A percentile compares a stretch with the other conserved stretches of the same genome.
These are phyloP conservation scores for Tricholoma hemisulphureum DNA, from an alignment of 768 basidiomycete genomes.

Conservation along the genomic window DNA sequence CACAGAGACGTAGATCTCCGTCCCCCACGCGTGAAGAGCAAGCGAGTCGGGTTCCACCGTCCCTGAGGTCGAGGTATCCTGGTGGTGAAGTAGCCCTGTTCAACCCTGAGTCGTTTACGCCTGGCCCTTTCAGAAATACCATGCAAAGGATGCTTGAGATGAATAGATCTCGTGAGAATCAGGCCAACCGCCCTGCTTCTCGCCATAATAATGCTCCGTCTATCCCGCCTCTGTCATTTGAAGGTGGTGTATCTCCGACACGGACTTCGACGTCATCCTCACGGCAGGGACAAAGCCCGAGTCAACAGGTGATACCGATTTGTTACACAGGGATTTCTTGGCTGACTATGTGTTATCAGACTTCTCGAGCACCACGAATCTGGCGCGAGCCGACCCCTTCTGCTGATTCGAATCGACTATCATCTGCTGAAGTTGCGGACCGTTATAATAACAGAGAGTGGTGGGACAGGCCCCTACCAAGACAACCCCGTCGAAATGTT, in stretches of 20 bases:
- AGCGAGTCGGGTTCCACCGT: neutral
- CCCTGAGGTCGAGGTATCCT: constrained; percentile 6
- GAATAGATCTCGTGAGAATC: constrained; percentile 14
- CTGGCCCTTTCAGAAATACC: constrained; percentile 50
- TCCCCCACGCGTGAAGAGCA: constrained; percentile 4
- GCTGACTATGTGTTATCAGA: neutral
- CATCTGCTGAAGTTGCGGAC: constrained; percentile 10
- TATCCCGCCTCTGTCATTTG: constrained; percentile 41
- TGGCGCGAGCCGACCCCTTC: constrained; percentile 1
- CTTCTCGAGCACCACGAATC: neutral
- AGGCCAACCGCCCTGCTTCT: constrained; percentile 1
- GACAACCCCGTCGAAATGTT: neutral
- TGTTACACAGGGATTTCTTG: neutral
- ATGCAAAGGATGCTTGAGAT: constrained; percentile 33
- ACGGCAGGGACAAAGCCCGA: neutral
- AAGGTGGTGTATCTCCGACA: constrained; percentile 17
- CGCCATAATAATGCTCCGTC: constrained; percentile 12
- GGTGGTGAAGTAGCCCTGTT: constrained; percentile 17
- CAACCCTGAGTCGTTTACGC: constrained; percentile 38
- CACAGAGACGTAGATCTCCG: constrained; percentile 3
- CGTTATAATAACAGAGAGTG: neutral
- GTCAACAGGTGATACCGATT: neutral
- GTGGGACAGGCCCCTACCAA: neutral
- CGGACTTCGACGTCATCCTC: neutral
- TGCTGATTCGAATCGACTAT: constrained; percentile 2